Evolutionary conservation across 768 basidiomycete genomes (phyloP).

Genomic region (Thelephora aurantiotincta): DNA sequence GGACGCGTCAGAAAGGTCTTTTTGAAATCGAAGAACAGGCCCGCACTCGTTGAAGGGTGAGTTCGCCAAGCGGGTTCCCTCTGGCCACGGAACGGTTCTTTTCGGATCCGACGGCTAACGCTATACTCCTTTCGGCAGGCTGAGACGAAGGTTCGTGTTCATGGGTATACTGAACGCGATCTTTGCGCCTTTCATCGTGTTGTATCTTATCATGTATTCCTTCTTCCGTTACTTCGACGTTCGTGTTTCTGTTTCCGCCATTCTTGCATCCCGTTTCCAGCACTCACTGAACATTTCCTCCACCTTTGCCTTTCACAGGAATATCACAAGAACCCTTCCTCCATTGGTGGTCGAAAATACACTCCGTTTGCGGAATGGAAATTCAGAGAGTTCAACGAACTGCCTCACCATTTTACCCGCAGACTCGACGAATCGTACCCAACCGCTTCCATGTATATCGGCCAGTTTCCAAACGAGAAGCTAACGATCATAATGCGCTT

Average conservation of each 20-base stretch:
- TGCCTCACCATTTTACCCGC: conserved; percentile 83
- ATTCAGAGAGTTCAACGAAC: conserved; percentile 96
- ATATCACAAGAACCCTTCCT: conserved; percentile 96
- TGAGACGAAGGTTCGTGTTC: conserved; percentile 81
- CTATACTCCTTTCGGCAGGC: background rate
- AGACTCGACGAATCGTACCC: conserved; percentile 84
- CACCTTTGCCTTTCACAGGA: conserved; percentile 40
- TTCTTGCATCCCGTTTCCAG: background rate
- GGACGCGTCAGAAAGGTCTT: conserved; percentile 89
- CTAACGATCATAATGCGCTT: conserved; percentile 85
- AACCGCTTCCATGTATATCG: conserved; percentile 86
- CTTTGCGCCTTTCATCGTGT: conserved; percentile 92
- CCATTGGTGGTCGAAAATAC: conserved; percentile 84
- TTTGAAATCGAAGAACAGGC: conserved; percentile 70
- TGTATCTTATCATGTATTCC: conserved; percentile 94
- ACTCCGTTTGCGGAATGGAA: conserved; percentile 97
- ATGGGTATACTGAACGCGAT: conserved; percentile 95
- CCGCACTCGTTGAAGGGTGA: conserved; percentile 72
- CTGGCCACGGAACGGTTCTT: background rate
- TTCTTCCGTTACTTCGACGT: conserved; percentile 99
- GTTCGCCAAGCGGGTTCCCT: conserved; percentile 11
- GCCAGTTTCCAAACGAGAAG: conserved; percentile 95
- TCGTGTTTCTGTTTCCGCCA: conserved; percentile 11
- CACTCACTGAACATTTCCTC: background rate
- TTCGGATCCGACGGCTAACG: conserved; percentile 23